A percentile compares a stretch with the other conserved stretches of the same genome.
These are phyloP conservation scores for Pseudogymnoascus sp. DNA, from an alignment of 2,329 filamentous ascomycete genomes.

Conservation along the genomic window DNA sequence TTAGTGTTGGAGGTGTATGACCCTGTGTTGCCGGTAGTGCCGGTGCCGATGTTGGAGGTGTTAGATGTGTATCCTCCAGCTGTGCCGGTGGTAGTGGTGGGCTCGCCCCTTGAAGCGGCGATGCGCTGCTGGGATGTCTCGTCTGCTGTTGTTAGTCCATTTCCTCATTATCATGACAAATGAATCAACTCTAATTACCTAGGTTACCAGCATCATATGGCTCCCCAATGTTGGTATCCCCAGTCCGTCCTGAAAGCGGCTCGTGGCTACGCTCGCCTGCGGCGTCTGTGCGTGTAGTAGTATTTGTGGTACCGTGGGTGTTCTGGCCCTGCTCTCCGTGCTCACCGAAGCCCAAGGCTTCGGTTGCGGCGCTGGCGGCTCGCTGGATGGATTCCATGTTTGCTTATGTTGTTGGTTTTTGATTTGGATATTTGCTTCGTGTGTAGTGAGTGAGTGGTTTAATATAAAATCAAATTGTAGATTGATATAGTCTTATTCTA, in stretches of 20 bases:
- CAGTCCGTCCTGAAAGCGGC: conserved; percentile 64
- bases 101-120: not conserved
- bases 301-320: not conserved
- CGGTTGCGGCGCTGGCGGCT: not conserved
- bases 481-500: not conserved
- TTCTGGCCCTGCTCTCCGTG: not conserved
- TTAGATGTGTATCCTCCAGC: not conserved
- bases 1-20: conserved; percentile 19
- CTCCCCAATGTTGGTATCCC: conserved; percentile 59
- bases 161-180: not conserved
- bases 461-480: not conserved
- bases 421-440: not conserved
- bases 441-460: not conserved
- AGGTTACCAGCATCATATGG: conserved; percentile 75
- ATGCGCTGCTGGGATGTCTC: not conserved
- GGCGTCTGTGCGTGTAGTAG: not conserved
- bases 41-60: conserved; percentile 12
- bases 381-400: not conserved
- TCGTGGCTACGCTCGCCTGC: conserved; percentile 36
- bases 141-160: not conserved
- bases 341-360: not conserved
- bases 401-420: not conserved
- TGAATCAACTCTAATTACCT: conserved; percentile 28
- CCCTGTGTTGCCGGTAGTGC: conserved; percentile 15
- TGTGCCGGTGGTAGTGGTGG: not conserved